Conservation (phyloP, 2,329 filamentous ascomycete species). For the Colletotrichum gloeosporioides region DNA sequence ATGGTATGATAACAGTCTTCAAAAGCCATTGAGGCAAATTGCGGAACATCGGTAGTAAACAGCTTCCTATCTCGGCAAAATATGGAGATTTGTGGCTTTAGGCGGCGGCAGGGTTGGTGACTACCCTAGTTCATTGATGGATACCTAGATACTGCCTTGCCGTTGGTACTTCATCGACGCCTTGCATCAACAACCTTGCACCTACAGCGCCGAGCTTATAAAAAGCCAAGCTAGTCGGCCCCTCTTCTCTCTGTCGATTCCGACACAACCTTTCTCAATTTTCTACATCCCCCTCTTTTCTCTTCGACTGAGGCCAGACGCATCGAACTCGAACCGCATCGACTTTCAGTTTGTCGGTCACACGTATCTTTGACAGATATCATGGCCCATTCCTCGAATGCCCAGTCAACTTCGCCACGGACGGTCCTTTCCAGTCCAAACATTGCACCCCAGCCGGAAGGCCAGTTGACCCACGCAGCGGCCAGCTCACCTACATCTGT, state of each 20-base stretch:
- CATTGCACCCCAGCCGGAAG: background rate
- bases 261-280: background rate
- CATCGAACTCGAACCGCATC: background rate
- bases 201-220: background rate
- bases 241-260: background rate
- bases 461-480: background rate
- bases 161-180: background rate
- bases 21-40: rapidly evolving
- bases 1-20: background rate
- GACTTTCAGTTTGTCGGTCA: background rate
- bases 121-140: no score
- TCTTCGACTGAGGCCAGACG: background rate
- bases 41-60: background rate
- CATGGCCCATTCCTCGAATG: background rate
- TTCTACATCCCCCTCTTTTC: background rate
- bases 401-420: background rate
- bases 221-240: background rate
- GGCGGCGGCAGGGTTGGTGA: background rate
- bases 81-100: background rate
- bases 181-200: background rate
- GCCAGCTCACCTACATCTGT: background rate
- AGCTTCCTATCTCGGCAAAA: background rate
- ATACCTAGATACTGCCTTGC: no score
- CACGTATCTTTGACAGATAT: background rate
- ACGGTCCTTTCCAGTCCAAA: background rate